phyloP scores from a whole-genome alignment of 1,284 basidiomycete genomes.

The Ganoderma lucidum region DNA sequence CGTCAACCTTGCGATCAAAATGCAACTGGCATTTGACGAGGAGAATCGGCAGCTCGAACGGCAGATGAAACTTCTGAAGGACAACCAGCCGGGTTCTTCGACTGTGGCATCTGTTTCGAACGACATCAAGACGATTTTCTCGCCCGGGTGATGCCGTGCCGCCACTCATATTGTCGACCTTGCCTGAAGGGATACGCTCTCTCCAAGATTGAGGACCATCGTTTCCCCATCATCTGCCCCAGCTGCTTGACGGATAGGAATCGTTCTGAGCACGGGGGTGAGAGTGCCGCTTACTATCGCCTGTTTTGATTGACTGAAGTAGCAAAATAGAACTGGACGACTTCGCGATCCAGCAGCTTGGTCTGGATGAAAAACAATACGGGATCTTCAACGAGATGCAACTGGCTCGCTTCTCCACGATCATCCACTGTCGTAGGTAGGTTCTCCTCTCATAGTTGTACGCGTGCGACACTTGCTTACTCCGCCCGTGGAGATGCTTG shows the following conservation, averaged over 20 bases:
- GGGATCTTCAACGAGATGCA: constrained; percentile 61
- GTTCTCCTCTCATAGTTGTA: constrained; percentile 12
- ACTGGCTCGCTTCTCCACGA: constrained; percentile 57
- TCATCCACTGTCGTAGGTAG: constrained; percentile 61
- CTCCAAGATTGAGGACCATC: constrained; percentile 58
- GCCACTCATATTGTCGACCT: constrained; percentile 62
- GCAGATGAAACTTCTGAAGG: constrained; percentile 46
- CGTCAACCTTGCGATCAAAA: constrained; percentile 41
- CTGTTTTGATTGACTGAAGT: background rate
- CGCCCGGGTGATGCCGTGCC: constrained; percentile 54
- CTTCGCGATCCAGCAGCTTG: constrained; percentile 53
- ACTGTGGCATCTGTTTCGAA: constrained; percentile 68
- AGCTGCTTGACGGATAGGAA: constrained; percentile 49
- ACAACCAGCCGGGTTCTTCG: constrained; percentile 47
- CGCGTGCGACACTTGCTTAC: background rate
- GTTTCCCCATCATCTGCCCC: constrained; percentile 71
- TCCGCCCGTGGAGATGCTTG: constrained; percentile 48
- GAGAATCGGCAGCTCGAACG: constrained; percentile 52
- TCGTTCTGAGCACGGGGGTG: constrained; percentile 49
- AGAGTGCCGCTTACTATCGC: constrained; percentile 26
- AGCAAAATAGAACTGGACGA: constrained; percentile 50
- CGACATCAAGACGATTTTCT: constrained; percentile 53
- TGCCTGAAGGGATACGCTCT: constrained; percentile 57
- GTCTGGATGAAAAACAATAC: constrained; percentile 56
- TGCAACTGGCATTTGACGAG: constrained; percentile 54